Evolutionary conservation across 1,284 basidiomycete genomes (phyloP), one percentile per base, ranked within the genome.

Genomic region (Takashimella tepidaria): DNA sequence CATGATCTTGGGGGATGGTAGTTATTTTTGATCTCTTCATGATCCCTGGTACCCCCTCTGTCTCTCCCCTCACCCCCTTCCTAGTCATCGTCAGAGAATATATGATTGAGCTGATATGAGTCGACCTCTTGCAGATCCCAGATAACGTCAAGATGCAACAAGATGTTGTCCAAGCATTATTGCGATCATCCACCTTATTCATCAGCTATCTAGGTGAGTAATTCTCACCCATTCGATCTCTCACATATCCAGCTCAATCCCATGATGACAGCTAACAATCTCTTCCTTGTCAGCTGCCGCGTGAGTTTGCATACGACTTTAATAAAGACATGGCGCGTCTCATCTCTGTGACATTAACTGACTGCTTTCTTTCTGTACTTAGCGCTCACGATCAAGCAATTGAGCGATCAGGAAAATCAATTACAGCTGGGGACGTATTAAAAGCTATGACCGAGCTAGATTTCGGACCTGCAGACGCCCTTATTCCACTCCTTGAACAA

Each of bases 361-460:
- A 6, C n/a, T 42, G 23, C 31, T 26, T 40, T 37, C 21, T 19
- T 16, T 40, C n/a, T n/a, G n/a, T 27, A n/a, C 1, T 8, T 41
- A 91, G 89, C 3, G 87, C 91, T 0, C 91, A 93, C 64, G 91
- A 93, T 61, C 83, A 89, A n/a, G 88, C 90, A 0, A 75, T 81
- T 16, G 83, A 83, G 4, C 87, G 90, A 58, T 86, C 88, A 54
- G 89, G 89, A 70, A 95, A 92, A 72, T 87, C 85, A 58, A 88
- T 95, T 49, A 86, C 86, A 2, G 89, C 89, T 0, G 84, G 87
- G 0, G 91, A 95, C 68, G 89, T 96, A 0, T 80, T 93, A 56
- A 89, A 87, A 67, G 91, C 89, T 0, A 80, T 92, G 4, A 87
- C 88, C 62, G 78, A 84, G 47, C 79, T 92, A 45, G 88, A 91